These are phyloP conservation scores for Hypoxylon trugodes DNA, from an alignment of 495 filamentous ascomycete species.

Conservation along the genomic window DNA sequence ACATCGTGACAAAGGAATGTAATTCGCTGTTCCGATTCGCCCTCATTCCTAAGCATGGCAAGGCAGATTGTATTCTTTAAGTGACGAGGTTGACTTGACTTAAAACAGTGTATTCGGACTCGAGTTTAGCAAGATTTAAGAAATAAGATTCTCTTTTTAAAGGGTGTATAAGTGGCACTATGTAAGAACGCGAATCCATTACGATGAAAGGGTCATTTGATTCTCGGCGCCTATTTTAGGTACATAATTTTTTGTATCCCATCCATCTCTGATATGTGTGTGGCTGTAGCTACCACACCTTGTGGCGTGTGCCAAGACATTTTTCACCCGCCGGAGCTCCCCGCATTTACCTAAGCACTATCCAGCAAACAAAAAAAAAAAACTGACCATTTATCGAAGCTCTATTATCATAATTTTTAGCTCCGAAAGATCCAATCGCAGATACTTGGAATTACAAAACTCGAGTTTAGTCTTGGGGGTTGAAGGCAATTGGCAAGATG, in stretches of 20 bases:
- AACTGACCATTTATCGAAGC: conserved; percentile 25
- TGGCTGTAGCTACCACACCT: conserved; percentile 40
- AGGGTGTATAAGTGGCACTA: too few relatives aligned
- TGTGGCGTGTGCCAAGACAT: conserved; percentile 17
- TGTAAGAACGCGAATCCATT: too few relatives aligned
- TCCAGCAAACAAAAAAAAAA: background rate
- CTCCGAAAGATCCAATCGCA: too few relatives aligned
- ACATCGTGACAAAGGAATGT: conserved; percentile 23
- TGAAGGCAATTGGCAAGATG: conserved; percentile 25
- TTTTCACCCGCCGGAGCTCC: too few relatives aligned
- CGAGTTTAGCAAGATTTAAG: background rate
- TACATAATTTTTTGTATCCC: background rate
- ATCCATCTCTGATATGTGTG: conserved; percentile 13
- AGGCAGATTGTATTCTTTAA: conserved; percentile 1
- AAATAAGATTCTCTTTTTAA: too few relatives aligned
- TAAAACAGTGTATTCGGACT: background rate
- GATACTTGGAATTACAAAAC: background rate
- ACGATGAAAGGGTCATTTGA: too few relatives aligned
- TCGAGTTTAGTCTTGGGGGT: background rate
- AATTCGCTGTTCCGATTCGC: background rate
- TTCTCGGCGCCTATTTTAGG: too few relatives aligned
- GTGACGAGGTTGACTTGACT: conserved; percentile 9
- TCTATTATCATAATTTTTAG: conserved; percentile 26
- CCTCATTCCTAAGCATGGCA: conserved; percentile 20
- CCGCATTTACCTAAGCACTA: conserved; percentile 1